phyloP scores from a whole-genome alignment of 306 rosid species.

The Acmispon strigosus region DNA sequence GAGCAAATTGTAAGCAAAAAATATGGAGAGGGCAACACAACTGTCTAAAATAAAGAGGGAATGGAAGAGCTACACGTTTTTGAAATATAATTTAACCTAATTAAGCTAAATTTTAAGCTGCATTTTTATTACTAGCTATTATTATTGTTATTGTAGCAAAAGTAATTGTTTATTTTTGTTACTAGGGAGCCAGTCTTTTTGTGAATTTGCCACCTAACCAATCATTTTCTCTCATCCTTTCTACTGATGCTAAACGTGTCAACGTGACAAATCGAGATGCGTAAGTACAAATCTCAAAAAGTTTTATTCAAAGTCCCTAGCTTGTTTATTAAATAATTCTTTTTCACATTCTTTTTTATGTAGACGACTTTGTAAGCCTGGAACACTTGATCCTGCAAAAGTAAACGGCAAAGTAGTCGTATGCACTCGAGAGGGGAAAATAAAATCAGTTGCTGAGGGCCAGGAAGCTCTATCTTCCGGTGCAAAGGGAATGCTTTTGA shows the following conservation, averaged over 20 bases:
- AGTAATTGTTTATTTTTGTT: background rate
- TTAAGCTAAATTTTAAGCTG: too few relatives aligned
- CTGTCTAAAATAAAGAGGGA: too few relatives aligned
- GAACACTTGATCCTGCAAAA: conserved; percentile 46
- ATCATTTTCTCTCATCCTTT: conserved; percentile 35
- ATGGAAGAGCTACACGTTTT: too few relatives aligned
- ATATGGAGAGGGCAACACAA: too few relatives aligned
- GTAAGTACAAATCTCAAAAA: conserved; percentile 31
- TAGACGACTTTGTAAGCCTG: conserved; percentile 27
- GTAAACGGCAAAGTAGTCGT: conserved; percentile 49
- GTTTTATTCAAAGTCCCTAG: background rate
- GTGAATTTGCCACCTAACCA: conserved; percentile 22
- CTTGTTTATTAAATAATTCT: background rate
- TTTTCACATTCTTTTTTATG: background rate
- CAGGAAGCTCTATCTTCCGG: conserved; percentile 36
- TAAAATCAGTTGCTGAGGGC: conserved; percentile 41
- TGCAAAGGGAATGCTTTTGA: conserved; percentile 48
- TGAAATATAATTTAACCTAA: too few relatives aligned
- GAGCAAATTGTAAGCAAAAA: too few relatives aligned
- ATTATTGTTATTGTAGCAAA: too few relatives aligned
- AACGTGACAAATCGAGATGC: conserved; percentile 17
- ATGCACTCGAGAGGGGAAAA: conserved; percentile 35
- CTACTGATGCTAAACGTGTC: conserved; percentile 34
- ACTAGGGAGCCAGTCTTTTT: conserved; percentile 38
- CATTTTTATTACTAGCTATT: too few relatives aligned